phyloP scores from a whole-genome alignment of 208 protist genomes.

The Trypanosoma rangeli region DNA sequence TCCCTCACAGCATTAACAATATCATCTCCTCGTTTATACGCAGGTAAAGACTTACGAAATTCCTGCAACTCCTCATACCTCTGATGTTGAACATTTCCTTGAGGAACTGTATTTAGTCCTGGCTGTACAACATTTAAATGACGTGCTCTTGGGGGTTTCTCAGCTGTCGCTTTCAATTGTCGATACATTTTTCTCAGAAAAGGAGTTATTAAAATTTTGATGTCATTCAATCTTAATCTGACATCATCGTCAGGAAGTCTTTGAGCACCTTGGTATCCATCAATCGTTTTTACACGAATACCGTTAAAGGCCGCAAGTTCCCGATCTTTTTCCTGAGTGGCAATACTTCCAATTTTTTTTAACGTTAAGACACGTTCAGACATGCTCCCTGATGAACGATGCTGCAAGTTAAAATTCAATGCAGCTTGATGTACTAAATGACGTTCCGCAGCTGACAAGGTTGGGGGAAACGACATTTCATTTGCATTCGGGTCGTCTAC shows the following conservation, averaged over 20 bases:
- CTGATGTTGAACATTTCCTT: constrained; percentile 7
- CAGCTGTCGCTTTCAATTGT: constrained; percentile 42
- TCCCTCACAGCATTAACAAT: constrained; percentile 61
- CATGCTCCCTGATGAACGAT: constrained; percentile 63
- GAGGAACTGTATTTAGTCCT: constrained; percentile 37
- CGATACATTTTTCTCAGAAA: constrained; percentile 52
- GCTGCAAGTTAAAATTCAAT: constrained; percentile 63
- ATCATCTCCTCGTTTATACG: constrained; percentile 45
- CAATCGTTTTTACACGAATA: constrained; percentile 56
- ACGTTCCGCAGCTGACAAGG: constrained; percentile 54
- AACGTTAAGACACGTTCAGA: constrained; percentile 50
- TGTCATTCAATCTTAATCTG: constrained; percentile 27
- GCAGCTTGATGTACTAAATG: constrained; percentile 70
- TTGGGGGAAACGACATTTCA: constrained; percentile 70
- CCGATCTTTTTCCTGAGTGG: constrained; percentile 32
- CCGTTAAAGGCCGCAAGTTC: constrained; percentile 38
- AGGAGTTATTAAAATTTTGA: constrained; percentile 31
- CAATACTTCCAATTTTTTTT: constrained; percentile 48
- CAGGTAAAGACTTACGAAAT: constrained; percentile 62
- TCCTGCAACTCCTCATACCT: constrained; percentile 39
- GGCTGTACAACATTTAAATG: constrained; percentile 43
- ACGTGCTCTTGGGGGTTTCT: constrained; percentile 17
- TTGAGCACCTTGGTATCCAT: constrained; percentile 83
- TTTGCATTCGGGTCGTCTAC: constrained; percentile 48
- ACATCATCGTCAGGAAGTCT: constrained; percentile 48